Evolutionary conservation across 345 rosid genomes (phyloP), one percentile per base, ranked within the genome.

Genomic region (Pugionium dolabratum): DNA sequence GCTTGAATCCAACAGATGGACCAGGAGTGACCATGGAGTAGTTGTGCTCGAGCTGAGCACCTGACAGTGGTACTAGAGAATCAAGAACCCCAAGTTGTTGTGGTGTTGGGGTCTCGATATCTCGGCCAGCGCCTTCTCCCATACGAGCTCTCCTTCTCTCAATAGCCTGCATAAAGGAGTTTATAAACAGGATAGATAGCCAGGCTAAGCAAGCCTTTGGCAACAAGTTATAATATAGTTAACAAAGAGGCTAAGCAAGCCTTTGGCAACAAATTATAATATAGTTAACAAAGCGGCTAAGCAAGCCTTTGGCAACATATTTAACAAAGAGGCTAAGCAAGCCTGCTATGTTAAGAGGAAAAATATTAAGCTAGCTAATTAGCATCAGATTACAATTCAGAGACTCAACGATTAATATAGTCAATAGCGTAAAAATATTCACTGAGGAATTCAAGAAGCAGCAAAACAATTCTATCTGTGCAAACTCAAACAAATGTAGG

Each of bases 81-180:
- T 79, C 80, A 59, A 39, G 37, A 75, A 72, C 68, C 46, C 79
- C 75, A 50, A 66, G 74, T 31, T 60, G 78, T 29, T 9, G 78
- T 27, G 75, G 40, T 30, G 72, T 55, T 4, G 87, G 92, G 76
- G 67, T 81, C 80, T 79, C 83, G 6, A 54, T 34, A 48, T 68
- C 81, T 55, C 35, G 87, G 88, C 80, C 91, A 51, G 79, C 82
- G 1, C 67, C 67, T 63, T 69, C 87, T 80, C 86, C 79, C 69
- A 82, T 39, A 36, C 83, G 81, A 69, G 81, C 83, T 75, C 97
- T 80, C 62, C 89, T 86, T 75, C 90, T 85, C 78, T 94, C 92
- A 62, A 85, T 80, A 1, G 96, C 97, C 99, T 90, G 75, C 28
- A 36, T 28, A 49, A 2, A 62, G 2, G 8, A 71, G 30, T 60